These are phyloP conservation scores for Hypoxylon sp. DNA, from an alignment of 2,329 filamentous ascomycete genomes.

Conservation along the genomic window DNA sequence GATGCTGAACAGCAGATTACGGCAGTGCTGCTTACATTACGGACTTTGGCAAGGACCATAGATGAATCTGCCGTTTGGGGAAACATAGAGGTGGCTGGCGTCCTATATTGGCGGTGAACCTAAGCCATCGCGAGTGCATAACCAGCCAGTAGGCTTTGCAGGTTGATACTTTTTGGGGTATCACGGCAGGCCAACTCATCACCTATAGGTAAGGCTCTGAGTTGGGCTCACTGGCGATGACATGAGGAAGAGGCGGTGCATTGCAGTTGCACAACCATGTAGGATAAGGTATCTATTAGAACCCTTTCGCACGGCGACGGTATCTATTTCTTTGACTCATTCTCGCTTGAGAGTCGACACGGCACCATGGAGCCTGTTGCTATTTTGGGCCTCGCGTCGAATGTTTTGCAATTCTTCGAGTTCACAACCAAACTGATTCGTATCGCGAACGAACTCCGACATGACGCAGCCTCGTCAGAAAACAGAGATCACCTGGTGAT, in stretches of 20 bases:
- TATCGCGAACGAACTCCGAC: slow-evolving; percentile 29
- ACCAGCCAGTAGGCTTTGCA: neutral
- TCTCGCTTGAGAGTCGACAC: neutral
- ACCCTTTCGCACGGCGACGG: neutral
- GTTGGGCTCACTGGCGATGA: neutral
- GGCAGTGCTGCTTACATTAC: neutral
- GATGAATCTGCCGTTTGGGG: too few relatives aligned
- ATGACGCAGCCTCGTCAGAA: slow-evolving; percentile 29
- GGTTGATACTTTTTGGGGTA: neutral
- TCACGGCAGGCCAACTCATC: neutral
- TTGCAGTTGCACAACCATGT: neutral
- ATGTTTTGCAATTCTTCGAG: slow-evolving; percentile 33
- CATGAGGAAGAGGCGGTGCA: slow-evolving; percentile 6
- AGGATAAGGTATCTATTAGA: neutral
- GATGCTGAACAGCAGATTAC: neutral
- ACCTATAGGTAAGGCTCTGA: neutral
- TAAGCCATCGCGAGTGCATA: neutral
- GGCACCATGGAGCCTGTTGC: slow-evolving; percentile 32
- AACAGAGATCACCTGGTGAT: slow-evolving; percentile 25
- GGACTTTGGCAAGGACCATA: too few relatives aligned
- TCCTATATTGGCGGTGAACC: too few relatives aligned
- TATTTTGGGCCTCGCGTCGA: slow-evolving; percentile 36
- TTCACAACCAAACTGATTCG: slow-evolving; percentile 26
- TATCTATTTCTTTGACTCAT: neutral
- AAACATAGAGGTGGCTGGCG: too few relatives aligned